Conservation (phyloP, 305 asterid species). For the Ajuga reptans region DNA sequence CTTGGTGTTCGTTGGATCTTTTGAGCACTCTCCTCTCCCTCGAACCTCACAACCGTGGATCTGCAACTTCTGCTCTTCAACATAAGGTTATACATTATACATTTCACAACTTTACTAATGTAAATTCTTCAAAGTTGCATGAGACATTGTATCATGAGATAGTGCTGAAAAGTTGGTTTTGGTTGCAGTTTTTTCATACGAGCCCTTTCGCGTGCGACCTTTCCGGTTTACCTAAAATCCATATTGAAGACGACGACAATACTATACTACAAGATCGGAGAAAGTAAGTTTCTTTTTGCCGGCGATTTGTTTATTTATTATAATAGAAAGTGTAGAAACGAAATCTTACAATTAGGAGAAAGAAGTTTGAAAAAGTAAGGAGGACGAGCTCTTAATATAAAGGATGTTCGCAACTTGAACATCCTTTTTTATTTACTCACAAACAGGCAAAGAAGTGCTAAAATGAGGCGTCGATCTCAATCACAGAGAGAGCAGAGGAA, state of each 20-base stretch:
- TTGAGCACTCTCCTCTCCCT: conserved; percentile 52
- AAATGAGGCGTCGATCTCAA: conserved; percentile 37
- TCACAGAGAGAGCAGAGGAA: conserved; percentile 39
- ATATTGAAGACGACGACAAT: conserved; percentile 45
- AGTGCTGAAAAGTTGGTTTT: not conserved
- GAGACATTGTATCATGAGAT: not conserved
- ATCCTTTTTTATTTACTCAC: not conserved
- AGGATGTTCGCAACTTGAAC: no score
- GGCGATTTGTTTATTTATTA: no score
- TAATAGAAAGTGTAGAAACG: no score
- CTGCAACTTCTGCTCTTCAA: conserved; percentile 54
- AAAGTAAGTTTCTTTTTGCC: conserved; percentile 42
- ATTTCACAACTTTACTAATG: no score
- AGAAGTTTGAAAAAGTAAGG: no score
- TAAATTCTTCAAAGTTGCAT: no score
- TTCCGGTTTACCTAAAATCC: conserved; percentile 58
- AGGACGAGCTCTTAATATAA: no score
- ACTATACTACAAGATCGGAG: conserved; percentile 29
- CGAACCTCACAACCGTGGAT: conserved; percentile 54
- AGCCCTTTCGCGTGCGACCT: conserved; percentile 65
- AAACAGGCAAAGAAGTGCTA: conserved; percentile 43
- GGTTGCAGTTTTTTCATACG: conserved; percentile 45
- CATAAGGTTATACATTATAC: conserved; percentile 47
- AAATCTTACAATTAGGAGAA: no score
- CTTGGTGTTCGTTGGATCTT: conserved; percentile 49